These are phyloP conservation scores for Schwanniomyces sp. DNA, from an alignment of 805 yeast genomes.

Conservation along the genomic window DNA sequence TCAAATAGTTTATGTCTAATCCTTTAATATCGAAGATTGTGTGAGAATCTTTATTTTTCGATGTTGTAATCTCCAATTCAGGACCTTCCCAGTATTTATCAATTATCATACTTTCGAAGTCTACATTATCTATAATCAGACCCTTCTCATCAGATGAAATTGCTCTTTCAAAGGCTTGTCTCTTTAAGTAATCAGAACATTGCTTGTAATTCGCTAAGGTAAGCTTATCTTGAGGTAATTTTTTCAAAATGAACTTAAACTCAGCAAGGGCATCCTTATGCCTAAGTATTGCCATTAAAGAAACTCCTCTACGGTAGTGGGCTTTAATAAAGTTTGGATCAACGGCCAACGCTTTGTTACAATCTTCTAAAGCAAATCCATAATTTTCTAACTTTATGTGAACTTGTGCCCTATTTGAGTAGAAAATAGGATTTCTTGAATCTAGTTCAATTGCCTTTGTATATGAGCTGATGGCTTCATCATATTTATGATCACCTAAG, in stretches of 20 bases:
- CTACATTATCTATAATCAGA: slow-evolving; percentile 46
- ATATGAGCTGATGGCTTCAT: slow-evolving; percentile 68
- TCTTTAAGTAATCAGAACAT: slow-evolving; percentile 64
- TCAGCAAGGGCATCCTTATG: slow-evolving; percentile 73
- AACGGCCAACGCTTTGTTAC: slow-evolving; percentile 64
- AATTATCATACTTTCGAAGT: slow-evolving; percentile 46
- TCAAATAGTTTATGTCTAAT: slow-evolving; percentile 56
- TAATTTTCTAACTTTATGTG: slow-evolving; percentile 82
- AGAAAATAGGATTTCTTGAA: slow-evolving; percentile 58
- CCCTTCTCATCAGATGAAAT: slow-evolving; percentile 70
- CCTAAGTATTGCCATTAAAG: slow-evolving; percentile 72
- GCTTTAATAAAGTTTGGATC: slow-evolving; percentile 74
- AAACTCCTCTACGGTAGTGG: slow-evolving; percentile 83
- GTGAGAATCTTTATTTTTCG: slow-evolving; percentile 17
- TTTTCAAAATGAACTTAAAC: slow-evolving; percentile 59
- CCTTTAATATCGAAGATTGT: slow-evolving; percentile 34
- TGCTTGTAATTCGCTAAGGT: slow-evolving; percentile 64
- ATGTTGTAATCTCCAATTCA: slow-evolving; percentile 39
- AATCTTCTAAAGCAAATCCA: slow-evolving; percentile 82
- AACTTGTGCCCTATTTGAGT: slow-evolving; percentile 87
- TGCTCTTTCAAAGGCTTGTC: slow-evolving; percentile 81
- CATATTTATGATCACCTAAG: slow-evolving; percentile 64
- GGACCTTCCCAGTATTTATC: slow-evolving; percentile 67
- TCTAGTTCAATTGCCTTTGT: slow-evolving; percentile 72
- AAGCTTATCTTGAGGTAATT: slow-evolving; percentile 66